A percentile compares a stretch with the other conserved stretches of the same genome.
Conservation (phyloP, 2,329 filamentous ascomycete species). For the Cytospora chrysosperma region DNA sequence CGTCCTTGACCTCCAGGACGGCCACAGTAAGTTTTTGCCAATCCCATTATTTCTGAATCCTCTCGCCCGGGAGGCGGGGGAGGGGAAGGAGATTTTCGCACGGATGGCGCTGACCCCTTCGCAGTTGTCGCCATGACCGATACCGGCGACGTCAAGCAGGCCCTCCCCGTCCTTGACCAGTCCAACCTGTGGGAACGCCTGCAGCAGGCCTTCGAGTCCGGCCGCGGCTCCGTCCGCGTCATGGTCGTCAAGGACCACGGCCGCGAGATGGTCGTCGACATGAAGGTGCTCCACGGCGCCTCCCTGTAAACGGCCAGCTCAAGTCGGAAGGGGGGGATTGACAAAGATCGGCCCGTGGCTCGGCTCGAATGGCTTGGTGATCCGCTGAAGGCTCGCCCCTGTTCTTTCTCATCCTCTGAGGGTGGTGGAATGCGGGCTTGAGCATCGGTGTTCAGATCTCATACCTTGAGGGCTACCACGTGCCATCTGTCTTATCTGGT, state of each 20-base stretch:
- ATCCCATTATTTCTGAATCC: too few relatives aligned
- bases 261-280: conserved; percentile 94
- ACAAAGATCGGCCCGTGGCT: not conserved
- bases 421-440: conserved; percentile 7
- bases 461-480: not conserved
- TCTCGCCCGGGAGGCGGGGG: too few relatives aligned
- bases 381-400: conserved; percentile 21
- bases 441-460: conserved; percentile 24
- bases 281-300: conserved; percentile 92
- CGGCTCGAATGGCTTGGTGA: conserved; percentile 12
- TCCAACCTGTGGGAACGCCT: conserved; percentile 83
- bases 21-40: conserved; percentile 51
- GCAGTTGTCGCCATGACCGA: conserved; percentile 94
- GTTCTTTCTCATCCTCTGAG: not conserved
- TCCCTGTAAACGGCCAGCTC: conserved; percentile 51
- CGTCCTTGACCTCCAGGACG: conserved; percentile 93
- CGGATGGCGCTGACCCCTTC: conserved; percentile 19
- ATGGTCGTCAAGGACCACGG: conserved; percentile 93
- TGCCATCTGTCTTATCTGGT: not conserved
- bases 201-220: conserved; percentile 79
- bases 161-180: conserved; percentile 90
- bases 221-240: conserved; percentile 90
- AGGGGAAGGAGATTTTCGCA: too few relatives aligned
- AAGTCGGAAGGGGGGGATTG: not conserved
- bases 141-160: conserved; percentile 97